phyloP scores from a whole-genome alignment of 2,329 filamentous ascomycete species.

The Periconia macrospinosa region DNA sequence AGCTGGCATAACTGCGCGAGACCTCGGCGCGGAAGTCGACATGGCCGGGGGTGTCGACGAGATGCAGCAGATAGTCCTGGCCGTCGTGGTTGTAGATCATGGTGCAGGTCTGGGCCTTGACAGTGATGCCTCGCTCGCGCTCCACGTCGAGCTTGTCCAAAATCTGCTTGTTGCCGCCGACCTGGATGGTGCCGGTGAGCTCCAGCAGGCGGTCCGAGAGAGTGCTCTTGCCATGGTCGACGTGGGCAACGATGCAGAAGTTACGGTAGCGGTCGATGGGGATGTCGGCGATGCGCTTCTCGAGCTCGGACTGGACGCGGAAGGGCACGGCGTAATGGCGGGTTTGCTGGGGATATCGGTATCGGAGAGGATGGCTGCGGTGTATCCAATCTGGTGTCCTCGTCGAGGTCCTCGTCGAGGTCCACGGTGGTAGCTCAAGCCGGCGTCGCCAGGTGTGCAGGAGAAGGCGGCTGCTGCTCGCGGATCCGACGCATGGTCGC shows the following conservation, averaged over 20 bases:
- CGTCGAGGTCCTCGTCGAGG: conserved; percentile 18
- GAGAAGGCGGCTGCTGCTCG: conserved; percentile 38
- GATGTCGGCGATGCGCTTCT: conserved; percentile 70
- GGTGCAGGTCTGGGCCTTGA: conserved; percentile 97
- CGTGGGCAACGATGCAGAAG: conserved; percentile 82
- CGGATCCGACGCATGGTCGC: conserved; percentile 53
- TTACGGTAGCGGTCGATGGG: conserved; percentile 83
- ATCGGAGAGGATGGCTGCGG: conserved; percentile 26
- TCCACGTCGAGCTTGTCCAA: conserved; percentile 97
- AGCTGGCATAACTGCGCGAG: conserved; percentile 92
- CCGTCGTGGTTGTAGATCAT: conserved; percentile 92
- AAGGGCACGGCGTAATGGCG: conserved; percentile 39
- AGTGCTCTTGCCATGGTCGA: conserved; percentile 98
- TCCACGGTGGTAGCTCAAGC: conserved; percentile 6
- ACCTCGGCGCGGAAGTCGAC: conserved; percentile 98
- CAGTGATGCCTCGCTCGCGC: conserved; percentile 92
- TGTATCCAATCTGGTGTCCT: conserved; percentile 25
- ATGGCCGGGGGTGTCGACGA: conserved; percentile 96
- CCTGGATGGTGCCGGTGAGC: conserved; percentile 86
- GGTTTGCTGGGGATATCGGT: neutral
- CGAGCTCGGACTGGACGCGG: conserved; percentile 55
- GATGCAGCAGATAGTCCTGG: conserved; percentile 86
- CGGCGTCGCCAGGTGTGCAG: conserved; percentile 39
- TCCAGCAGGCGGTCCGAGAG: conserved; percentile 91
- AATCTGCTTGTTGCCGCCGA: conserved; percentile 89